A percentile compares a stretch with the other conserved stretches of the same genome.
Conservation (phyloP, 2,329 filamentous ascomycete genomes). For the Colletotrichum spaethianum region DNA sequence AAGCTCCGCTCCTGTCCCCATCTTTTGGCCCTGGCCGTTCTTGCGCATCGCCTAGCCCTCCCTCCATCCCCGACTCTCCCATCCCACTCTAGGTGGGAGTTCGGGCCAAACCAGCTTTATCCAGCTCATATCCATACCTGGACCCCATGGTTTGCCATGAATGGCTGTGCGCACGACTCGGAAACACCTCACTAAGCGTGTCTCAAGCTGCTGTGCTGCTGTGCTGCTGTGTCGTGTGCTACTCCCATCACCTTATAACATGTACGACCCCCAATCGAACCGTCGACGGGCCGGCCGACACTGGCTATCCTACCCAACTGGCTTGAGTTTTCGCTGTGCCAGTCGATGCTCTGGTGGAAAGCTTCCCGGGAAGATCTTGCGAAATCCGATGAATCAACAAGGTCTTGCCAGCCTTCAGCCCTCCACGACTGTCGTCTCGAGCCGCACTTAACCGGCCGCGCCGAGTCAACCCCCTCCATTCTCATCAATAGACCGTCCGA, state of each 20-base stretch:
- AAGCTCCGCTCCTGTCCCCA: constrained; percentile 3
- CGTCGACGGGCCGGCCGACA: constrained; percentile 13
- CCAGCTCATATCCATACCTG: neutral
- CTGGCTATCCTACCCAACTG: constrained; percentile 1
- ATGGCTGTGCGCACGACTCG: neutral
- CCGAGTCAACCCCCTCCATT: neutral
- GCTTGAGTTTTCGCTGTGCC: constrained; percentile 18
- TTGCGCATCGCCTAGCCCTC: constrained; percentile 5
- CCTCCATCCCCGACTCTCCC: neutral
- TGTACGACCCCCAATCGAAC: neutral
- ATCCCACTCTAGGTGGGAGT: neutral
- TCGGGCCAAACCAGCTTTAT: neutral
- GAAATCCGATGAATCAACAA: neutral
- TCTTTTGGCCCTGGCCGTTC: constrained; percentile 4
- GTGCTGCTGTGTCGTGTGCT: neutral
- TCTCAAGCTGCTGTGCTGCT: neutral
- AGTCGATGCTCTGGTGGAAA: neutral
- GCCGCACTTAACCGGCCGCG: neutral
- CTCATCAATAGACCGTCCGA: neutral
- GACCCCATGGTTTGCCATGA: neutral
- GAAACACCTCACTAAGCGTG: neutral
- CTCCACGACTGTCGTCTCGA: neutral
- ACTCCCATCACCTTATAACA: neutral
- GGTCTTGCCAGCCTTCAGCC: neutral
- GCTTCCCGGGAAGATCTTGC: neutral